Base-by-base conservation (phyloP, 768 basidiomycete genomes). In the Nidula microcarpa region DNA sequence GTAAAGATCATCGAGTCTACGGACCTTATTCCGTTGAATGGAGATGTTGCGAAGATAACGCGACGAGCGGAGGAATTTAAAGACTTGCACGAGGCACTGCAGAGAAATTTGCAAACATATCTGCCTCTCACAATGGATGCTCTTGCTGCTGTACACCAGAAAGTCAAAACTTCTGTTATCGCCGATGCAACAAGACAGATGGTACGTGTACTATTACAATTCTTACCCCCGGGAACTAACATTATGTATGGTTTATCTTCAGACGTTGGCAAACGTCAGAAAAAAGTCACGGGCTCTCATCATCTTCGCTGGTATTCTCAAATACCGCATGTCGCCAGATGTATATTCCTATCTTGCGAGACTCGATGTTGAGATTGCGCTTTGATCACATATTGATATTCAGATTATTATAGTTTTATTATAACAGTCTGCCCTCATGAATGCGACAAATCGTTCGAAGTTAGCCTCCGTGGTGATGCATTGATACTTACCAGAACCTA, bases 91-190 rank as follows among this genome's bases (percentile, higher is more conserved):
- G 91, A 96, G 59, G 80, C 90, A 2, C 73, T 97, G 61, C 91
- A 94, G 61, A 84, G 89, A 58, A 98, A 96, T 72, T 69, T 98
- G 66, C 92, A 93, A 61, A 81, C 83, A 2, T 90, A 97, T 66
- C 78, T 98, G 47, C 82, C 90, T 34, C 80, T 94, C 37, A 89
- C 92, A 17, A 99, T 98, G 97, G 93, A 94, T 63, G 84, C 87
- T 32, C 82, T 98, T 30, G 87, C 89, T 47, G 84, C 80, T 11
- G 81, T 95, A 13, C 89, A 96, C 60, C 87, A 87, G 53, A 82
- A 80, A 53, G 73, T 85, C 53, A 96, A 96, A 67, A 72, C 75
- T 9, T 86, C 87, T 32, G 72, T 78, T 43, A 83, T 82, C 17
- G 80, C 87, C 10, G 94, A 96, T 62, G 80, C 82, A 37, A 86